Base-by-base conservation (phyloP, 2,329 filamentous ascomycete species). In the Reticulascus tulasneorum region DNA sequence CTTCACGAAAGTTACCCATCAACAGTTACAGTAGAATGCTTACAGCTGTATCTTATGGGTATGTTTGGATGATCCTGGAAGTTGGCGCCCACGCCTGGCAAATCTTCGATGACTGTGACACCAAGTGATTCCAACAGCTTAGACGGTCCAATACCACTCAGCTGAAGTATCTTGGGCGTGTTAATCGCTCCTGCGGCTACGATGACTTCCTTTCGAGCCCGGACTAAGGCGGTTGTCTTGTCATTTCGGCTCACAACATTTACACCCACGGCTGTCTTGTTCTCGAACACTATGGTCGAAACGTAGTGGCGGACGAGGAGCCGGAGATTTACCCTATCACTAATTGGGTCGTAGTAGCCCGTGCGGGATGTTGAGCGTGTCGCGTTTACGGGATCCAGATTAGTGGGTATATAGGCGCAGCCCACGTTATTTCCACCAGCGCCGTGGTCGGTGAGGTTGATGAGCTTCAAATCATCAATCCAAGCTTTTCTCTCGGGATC, bases 161-260 rank as follows among this genome's bases (percentile, higher is more conserved):
- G 64, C 46, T 76, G 75, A 5, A 82, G 65, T 2, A 82, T 52
- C 23, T 75, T 68, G 2, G 75, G 74, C 0, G 72, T 73, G 51
- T 77, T 71, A 51, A 73, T 73, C 0, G 69, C 59, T 7, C 75
- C 75, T 2, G 55, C 50, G 0, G 51, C 52, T 2, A 65, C 48
- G 4, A 52, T 60, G 3, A 62, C 60, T 44, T 54, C 43, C 38
- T 34, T 9, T n/a, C n/a, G n/a, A 30, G 52, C 29, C 15, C 28
- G 30, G 24, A 37, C 16, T 18, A 33, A 40, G 9, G 26, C 34
- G 4, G 21, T 33, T 6, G 22, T 41, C 36, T 36, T 52, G 33
- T 33, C 29, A 8, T 31, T 30, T 3, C 47, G 34, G 2, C 37
- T 40, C 3, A 27, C 27, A 11, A 40, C 48, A 24, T 48, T 32